phyloP scores from a whole-genome alignment of 1,284 basidiomycete genomes.

The Fomes fomentarius region DNA sequence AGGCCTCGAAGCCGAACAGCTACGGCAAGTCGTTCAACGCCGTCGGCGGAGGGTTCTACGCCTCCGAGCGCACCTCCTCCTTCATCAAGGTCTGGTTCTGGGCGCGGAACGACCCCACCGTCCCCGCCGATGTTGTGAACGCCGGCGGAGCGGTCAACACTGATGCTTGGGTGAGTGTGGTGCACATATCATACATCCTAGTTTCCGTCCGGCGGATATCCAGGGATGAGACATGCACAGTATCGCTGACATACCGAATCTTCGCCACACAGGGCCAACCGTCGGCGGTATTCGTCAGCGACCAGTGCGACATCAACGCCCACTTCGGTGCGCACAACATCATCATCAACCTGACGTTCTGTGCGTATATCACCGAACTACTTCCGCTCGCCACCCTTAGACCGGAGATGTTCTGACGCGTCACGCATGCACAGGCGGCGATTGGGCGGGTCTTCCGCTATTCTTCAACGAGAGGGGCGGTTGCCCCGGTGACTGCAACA shows the following conservation, averaged over 20 bases:
- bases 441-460: slow-evolving; percentile 53
- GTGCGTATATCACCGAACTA: slow-evolving; percentile 29
- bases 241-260: neutral
- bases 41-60: slow-evolving; percentile 63
- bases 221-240: neutral
- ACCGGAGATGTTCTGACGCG: neutral
- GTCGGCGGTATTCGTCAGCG: slow-evolving; percentile 57
- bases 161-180: slow-evolving; percentile 43
- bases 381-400: too few species aligned
- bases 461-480: slow-evolving; percentile 46
- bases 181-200: neutral
- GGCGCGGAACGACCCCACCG: slow-evolving; percentile 41
- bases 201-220: too few species aligned
- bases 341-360: slow-evolving; percentile 57
- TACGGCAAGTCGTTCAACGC: slow-evolving; percentile 64
- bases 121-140: slow-evolving; percentile 46
- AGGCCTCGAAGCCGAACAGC: slow-evolving; percentile 44
- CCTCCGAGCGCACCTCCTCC: slow-evolving; percentile 46
- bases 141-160: slow-evolving; percentile 44
- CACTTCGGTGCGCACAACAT: slow-evolving; percentile 63
- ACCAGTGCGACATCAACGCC: slow-evolving; percentile 49
- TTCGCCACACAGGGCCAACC: slow-evolving; percentile 49
- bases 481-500: slow-evolving; percentile 54
- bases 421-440: slow-evolving; percentile 38
- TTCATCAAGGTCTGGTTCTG: slow-evolving; percentile 58